Evolutionary conservation across 805 yeast species (phyloP).

Genomic region (Ogataea kodamae): DNA sequence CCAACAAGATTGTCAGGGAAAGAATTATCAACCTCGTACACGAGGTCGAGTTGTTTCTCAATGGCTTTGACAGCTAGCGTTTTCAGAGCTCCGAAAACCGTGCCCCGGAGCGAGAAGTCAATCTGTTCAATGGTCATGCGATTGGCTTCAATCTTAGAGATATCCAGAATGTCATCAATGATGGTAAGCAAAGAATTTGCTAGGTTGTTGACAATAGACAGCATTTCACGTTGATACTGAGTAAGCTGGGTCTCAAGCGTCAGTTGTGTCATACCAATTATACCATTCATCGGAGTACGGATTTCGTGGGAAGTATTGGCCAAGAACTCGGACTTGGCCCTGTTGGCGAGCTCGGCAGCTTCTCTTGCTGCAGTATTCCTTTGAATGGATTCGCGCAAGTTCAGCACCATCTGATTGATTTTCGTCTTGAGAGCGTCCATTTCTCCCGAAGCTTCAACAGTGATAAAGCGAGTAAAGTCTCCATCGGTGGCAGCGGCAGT

Average conservation of each 20-base stretch:
- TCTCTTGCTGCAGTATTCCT: conserved; percentile 91
- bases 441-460: conserved; percentile 90
- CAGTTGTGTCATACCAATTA: conserved; percentile 87
- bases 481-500: conserved; percentile 95
- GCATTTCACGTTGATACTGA: conserved; percentile 89
- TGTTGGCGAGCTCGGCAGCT: conserved; percentile 88
- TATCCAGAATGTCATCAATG: conserved; percentile 87
- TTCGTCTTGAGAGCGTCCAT: conserved; percentile 70
- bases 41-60: conserved; percentile 75
- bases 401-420: conserved; percentile 79
- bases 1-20: conserved; percentile 87
- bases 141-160: conserved; percentile 89
- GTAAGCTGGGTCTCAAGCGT: conserved; percentile 85
- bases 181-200: conserved; percentile 83
- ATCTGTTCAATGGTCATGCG: conserved; percentile 90
- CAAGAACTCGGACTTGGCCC: conserved; percentile 84
- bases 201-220: conserved; percentile 81
- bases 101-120: conserved; percentile 80
- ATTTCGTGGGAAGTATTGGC: conserved; percentile 88
- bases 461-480: conserved; percentile 83
- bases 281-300: conserved; percentile 91
- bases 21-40: conserved; percentile 79
- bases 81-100: conserved; percentile 86
- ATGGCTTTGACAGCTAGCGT: conserved; percentile 87
- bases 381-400: conserved; percentile 83